These are phyloP conservation scores for Trametes punicea DNA, from an alignment of 768 basidiomycete genomes.

Conservation along the genomic window DNA sequence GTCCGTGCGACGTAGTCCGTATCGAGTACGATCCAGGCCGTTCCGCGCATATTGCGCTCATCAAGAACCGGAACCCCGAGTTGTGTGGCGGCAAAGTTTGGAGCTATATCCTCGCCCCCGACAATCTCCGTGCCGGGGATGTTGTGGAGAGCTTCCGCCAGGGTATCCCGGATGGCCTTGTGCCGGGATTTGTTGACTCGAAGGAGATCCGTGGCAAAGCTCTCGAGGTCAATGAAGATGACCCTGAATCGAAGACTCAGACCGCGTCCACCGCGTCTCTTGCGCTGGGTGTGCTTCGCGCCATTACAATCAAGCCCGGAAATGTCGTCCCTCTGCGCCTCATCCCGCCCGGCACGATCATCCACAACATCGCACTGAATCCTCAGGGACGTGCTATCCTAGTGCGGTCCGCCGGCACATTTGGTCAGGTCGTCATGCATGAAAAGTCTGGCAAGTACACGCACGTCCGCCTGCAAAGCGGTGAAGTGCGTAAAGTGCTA, in stretches of 20 bases:
- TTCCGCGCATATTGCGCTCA: constrained; percentile 89
- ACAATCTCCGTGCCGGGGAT: constrained; percentile 86
- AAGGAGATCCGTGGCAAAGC: constrained; percentile 26
- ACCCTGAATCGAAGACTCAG: constrained; percentile 24
- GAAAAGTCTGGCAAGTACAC: constrained; percentile 69
- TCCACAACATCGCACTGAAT: constrained; percentile 81
- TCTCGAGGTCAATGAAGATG: constrained; percentile 21
- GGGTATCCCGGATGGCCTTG: constrained; percentile 76
- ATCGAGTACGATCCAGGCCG: constrained; percentile 97
- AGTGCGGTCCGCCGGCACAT: constrained; percentile 86
- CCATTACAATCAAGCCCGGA: constrained; percentile 80
- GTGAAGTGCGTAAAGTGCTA: constrained; percentile 86
- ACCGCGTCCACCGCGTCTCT: constrained; percentile 54
- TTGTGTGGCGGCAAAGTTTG: constrained; percentile 58
- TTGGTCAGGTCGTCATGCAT: constrained; percentile 77
- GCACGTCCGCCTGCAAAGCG: constrained; percentile 84
- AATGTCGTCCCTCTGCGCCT: constrained; percentile 91
- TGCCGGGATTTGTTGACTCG: constrained; percentile 42
- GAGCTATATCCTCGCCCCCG: constrained; percentile 92
- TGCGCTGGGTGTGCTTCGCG: constrained; percentile 80
- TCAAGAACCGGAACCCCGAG: constrained; percentile 57
- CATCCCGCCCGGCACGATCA: constrained; percentile 87
- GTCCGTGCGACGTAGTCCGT: constrained; percentile 84
- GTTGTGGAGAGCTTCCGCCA: constrained; percentile 80
- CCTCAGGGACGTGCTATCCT: constrained; percentile 77